A percentile compares a stretch with the other conserved stretches of the same genome.
phyloP scores from a whole-genome alignment of 73 alveolate species.

The Breviolum minutum region DNA sequence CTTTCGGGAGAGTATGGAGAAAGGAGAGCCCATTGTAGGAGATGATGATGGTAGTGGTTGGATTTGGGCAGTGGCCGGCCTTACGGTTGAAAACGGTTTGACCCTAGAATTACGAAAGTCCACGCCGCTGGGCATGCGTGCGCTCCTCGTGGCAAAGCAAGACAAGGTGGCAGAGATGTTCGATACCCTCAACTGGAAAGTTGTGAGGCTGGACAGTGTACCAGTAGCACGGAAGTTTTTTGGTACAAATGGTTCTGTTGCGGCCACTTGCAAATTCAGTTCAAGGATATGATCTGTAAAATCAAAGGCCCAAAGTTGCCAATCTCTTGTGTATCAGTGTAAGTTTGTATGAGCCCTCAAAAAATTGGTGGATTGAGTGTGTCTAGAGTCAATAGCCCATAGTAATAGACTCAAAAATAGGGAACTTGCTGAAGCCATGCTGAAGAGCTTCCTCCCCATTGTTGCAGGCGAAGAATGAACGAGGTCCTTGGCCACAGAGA shows the following conservation, averaged over 20 bases:
- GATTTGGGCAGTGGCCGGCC: constrained; percentile 92
- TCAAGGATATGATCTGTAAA: too few species aligned
- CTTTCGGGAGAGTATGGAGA: constrained; percentile 63
- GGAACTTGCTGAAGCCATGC: too few species aligned
- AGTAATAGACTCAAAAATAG: too few species aligned
- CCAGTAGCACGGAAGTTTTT: background rate
- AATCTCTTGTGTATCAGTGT: too few species aligned
- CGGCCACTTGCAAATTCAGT: too few species aligned
- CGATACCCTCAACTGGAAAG: constrained; percentile 41
- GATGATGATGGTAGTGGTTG: constrained; percentile 81
- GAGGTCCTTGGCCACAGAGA: constrained; percentile 68
- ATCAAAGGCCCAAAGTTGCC: too few species aligned
- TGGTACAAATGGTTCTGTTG: too few species aligned
- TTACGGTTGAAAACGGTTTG: constrained; percentile 58
- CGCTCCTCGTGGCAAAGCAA: constrained; percentile 56
- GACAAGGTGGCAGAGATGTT: constrained; percentile 65
- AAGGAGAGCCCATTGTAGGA: constrained; percentile 73
- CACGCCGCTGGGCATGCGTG: constrained; percentile 83
- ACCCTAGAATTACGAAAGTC: constrained; percentile 45
- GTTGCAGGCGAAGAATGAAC: constrained; percentile 73
- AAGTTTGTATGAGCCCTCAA: too few species aligned
- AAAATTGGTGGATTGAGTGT: too few species aligned
- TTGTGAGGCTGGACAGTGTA: constrained; percentile 13
- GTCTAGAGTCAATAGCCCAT: too few species aligned
- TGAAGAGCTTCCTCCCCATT: too few species aligned